Conservation (phyloP, 1,284 basidiomycete species). For the Porodaedalea pini region DNA sequence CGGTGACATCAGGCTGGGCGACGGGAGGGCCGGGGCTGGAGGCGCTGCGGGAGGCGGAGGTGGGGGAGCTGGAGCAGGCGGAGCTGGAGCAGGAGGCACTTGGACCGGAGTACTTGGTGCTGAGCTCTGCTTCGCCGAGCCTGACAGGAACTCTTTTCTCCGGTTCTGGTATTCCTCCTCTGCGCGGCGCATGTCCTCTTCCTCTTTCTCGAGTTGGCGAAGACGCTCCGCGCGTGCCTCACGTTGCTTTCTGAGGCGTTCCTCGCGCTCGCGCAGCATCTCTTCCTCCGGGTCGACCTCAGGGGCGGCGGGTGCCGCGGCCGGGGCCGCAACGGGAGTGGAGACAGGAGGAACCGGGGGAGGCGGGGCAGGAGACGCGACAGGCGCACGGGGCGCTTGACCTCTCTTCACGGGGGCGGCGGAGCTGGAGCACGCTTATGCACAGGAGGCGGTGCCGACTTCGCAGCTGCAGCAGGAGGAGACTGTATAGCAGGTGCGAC, state of each 20-base stretch:
- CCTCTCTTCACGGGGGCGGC: slow-evolving; percentile 34
- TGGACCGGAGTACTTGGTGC: slow-evolving; percentile 34
- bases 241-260: slow-evolving; percentile 59
- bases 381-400: slow-evolving; percentile 30
- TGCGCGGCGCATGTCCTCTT: slow-evolving; percentile 58
- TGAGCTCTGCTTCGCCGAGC: slow-evolving; percentile 39
- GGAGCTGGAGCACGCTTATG: slow-evolving; percentile 34
- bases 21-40: slow-evolving; percentile 31
- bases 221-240: slow-evolving; percentile 63
- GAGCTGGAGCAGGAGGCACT: slow-evolving; percentile 30
- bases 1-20: slow-evolving; percentile 35
- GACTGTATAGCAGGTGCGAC: slow-evolving; percentile 27
- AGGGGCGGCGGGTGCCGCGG: slow-evolving; percentile 36
- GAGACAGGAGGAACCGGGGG: slow-evolving; percentile 31
- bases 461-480: slow-evolving; percentile 31
- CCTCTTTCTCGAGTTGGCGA: slow-evolving; percentile 67
- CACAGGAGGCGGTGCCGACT: slow-evolving; percentile 31
- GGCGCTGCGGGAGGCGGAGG: slow-evolving; percentile 25
- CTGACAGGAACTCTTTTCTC: slow-evolving; percentile 36
- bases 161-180: slow-evolving; percentile 54
- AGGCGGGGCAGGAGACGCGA: slow-evolving; percentile 27
- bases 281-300: slow-evolving; percentile 64
- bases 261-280: slow-evolving; percentile 59
- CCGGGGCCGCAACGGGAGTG: slow-evolving; percentile 28
- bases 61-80: slow-evolving; percentile 24